Conservation (phyloP, 164 flowering plant genomes). For the Macadamia tetraphylla region DNA sequence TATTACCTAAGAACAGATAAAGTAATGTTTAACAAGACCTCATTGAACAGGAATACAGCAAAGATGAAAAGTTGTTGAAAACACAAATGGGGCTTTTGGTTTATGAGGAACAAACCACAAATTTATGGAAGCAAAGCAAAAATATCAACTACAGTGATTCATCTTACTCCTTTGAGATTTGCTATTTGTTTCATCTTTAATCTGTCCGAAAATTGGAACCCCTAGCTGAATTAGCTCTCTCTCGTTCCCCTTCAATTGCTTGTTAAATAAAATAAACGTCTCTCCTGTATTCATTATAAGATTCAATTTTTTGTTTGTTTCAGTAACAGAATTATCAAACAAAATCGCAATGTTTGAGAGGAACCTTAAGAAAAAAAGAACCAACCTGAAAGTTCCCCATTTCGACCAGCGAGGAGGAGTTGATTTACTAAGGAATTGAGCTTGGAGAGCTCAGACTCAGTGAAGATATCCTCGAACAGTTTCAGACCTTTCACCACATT, state of each 20-base stretch:
- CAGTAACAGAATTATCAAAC: background rate
- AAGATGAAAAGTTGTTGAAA: background rate
- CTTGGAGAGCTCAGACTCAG: conserved; percentile 63
- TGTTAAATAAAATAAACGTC: conserved; percentile 76
- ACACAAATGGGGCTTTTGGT: background rate
- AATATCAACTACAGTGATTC: background rate
- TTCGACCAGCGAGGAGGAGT: conserved; percentile 69
- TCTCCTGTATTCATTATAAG: conserved; percentile 48
- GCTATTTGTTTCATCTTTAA: conserved; percentile 46
- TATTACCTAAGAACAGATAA: conserved; percentile 37
- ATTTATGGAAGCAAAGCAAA: conserved; percentile 5
- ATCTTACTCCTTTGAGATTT: conserved; percentile 35
- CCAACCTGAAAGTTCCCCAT: conserved; percentile 78
- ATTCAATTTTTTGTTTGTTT: background rate
- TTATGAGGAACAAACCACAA: background rate
- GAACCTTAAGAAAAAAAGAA: background rate
- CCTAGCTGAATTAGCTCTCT: conserved; percentile 93
- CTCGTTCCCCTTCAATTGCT: conserved; percentile 80
- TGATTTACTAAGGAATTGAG: conserved; percentile 53
- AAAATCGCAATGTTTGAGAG: background rate
- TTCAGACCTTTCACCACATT: conserved; percentile 92
- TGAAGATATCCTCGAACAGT: conserved; percentile 70
- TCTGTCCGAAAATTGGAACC: conserved; percentile 75
- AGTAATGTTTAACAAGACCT: background rate
- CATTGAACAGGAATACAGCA: background rate